Base-by-base conservation (phyloP, 352 stramenopile species). In the Pythium volutum region DNA sequence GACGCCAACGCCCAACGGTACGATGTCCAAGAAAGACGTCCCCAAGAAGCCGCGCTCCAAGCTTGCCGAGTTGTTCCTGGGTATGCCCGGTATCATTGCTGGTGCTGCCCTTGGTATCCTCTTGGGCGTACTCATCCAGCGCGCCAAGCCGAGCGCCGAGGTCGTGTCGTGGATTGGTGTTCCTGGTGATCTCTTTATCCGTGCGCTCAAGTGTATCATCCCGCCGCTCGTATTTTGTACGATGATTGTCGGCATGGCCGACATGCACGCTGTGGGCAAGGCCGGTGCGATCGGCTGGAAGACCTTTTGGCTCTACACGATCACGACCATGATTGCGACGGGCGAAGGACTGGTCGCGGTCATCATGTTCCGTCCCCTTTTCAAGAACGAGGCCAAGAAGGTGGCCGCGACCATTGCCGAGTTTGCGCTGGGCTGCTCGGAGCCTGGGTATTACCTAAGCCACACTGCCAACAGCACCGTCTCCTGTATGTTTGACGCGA, bases 131-230 rank as follows among this genome's bases (percentile, higher is more conserved):
- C 23, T 31, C 0, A 27, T 63, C 55, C 11, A 34, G n/a, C 3
- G 22, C n/a, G 22, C 31, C 4, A 33, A 33, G 9, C 29, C 29
- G 4, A 33, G 9, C 29, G 29, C 29, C 9, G 29, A 33, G 9
- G 29, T 55, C 23, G 45, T 63, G 14, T 63, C 55, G 2, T 63
- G 55, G 55, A 63, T 83, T 41, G 55, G 54, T 33, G 52, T 77
- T 8, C 75, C 72, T 1, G 75, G 75, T 4, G n/a, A 74, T 11
- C 69, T 81, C 29, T 81, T 78, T 60, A 70, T 81, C 55, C 68
- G 68, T 38, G 68, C 71, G 18, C 66, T 84, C 54, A 79, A 76
- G 64, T 84, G 75, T 48, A 49, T 79, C 29, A 67, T 84, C 41
- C 56, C 65, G 38, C 73, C 75, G 41, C 63, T 82, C 50, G 68